Evolutionary conservation across 257 asterid genomes (phyloP), one percentile per base, ranked within the genome.

Genomic region (Orobanche coerulescens): DNA sequence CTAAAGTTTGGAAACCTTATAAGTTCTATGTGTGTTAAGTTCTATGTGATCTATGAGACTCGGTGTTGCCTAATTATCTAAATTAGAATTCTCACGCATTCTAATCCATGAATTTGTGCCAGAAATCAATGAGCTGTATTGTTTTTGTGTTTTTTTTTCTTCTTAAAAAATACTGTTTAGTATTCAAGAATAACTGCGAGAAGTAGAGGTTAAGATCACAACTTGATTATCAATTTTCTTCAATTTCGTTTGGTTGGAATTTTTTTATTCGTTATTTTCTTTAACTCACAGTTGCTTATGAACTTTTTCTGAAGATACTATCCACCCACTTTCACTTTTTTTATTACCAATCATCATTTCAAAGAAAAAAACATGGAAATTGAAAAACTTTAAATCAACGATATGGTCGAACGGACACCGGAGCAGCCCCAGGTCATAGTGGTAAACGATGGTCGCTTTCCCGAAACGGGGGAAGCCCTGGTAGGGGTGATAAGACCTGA

Each of bases 51-150:
- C 11, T 20, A 26, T 5, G 31, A 48, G 18, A 44, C 19, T 44
- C 1, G 13, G 40, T 50, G 69, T 64, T 64, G 48, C 50, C 37
- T 30, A 40, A 51, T 60, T 40, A 30, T 19, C 68, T 51, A 16
- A 37, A 20, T 20, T 11, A 22, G 55, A 42, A 7, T 11, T 22
- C 36, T 20, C 30, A 59, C 2, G 22, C 47, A n/a, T 53, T 61
- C 26, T 66, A 6, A 28, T 42, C 13, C 13, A 18, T 26, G 30
- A 23, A 43, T 58, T 37, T 19, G 31, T 13, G n/a, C 18, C 28
- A 14, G 14, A 62, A 42, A 30, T 18, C 46, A 39, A 37, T 14
- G 31, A 40, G 48, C 15, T 10, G 33, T 23, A 24, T 23, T 7
- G 51, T 46, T 46, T 49, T 13, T 11, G 16, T 49, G 14, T 12